A percentile compares a stretch with the other conserved stretches of the same genome.
Evolutionary conservation across 164 flowering plant species (phyloP).

Genomic region (Chloranthus sessilifolius): DNA sequence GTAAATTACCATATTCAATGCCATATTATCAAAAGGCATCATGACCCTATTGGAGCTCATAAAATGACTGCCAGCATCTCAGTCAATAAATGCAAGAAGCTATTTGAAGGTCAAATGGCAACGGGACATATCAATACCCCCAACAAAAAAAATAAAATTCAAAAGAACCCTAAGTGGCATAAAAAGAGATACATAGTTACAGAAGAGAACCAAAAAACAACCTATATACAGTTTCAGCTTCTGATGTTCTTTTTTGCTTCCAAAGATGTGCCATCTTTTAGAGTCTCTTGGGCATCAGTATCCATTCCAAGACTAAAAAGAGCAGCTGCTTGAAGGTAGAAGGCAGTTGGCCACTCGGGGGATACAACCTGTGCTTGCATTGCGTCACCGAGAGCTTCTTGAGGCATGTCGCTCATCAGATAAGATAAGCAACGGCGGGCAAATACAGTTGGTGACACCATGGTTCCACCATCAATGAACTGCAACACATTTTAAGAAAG

Average conservation of each 20-base stretch:
- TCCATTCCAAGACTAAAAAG: conserved; percentile 88
- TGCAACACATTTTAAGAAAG: conserved; percentile 16
- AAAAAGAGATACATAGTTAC: conserved; percentile 6
- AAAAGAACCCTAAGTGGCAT: background rate
- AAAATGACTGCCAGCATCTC: too few relatives aligned
- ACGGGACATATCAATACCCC: too few relatives aligned
- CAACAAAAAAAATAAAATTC: background rate
- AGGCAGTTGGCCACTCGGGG: conserved; percentile 85
- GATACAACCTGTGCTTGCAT: conserved; percentile 83
- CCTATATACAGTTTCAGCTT: conserved; percentile 44
- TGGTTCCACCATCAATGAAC: conserved; percentile 86
- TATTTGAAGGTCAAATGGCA: too few relatives aligned
- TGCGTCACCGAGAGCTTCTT: conserved; percentile 84
- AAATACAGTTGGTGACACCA: conserved; percentile 82
- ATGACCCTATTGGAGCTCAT: too few relatives aligned
- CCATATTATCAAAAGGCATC: too few relatives aligned
- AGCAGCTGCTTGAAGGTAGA: conserved; percentile 77
- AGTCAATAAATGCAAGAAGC: too few relatives aligned
- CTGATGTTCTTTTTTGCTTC: conserved; percentile 58
- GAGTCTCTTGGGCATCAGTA: conserved; percentile 68
- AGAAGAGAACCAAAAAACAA: conserved; percentile 12
- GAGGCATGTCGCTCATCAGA: conserved; percentile 72
- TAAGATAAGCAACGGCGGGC: conserved; percentile 79
- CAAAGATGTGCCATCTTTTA: conserved; percentile 65
- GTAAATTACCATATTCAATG: too few relatives aligned